These are phyloP conservation scores for Sporothrix euskadiensis DNA, from an alignment of 2,329 filamentous ascomycete species.

Conservation along the genomic window DNA sequence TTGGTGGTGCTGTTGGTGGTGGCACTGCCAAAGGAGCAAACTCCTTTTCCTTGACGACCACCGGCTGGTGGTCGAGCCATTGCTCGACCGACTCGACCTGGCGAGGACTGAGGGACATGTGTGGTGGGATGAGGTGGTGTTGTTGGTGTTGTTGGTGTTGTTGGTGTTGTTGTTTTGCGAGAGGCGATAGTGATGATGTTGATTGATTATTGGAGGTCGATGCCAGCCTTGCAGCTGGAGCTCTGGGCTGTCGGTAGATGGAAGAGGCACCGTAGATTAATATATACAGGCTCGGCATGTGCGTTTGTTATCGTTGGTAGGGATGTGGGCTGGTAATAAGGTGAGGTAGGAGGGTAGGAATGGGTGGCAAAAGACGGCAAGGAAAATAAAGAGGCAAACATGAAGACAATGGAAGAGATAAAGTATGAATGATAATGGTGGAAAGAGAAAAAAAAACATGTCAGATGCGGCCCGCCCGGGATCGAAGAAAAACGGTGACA, in stretches of 20 bases:
- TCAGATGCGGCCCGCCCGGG: neutral
- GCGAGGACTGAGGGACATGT: constrained; percentile 21
- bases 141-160: neutral
- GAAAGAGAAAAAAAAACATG: neutral
- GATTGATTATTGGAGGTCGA: neutral
- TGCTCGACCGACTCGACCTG: constrained; percentile 28
- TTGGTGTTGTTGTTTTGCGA: neutral
- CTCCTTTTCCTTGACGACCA: neutral
- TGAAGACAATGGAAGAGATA: neutral
- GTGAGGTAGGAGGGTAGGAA: neutral
- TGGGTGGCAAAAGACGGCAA: constrained; percentile 4
- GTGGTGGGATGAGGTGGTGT: neutral
- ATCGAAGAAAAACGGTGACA: neutral
- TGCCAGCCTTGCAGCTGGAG: constrained; percentile 13
- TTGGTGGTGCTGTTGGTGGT: neutral
- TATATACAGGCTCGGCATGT: neutral
- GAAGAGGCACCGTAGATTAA: neutral
- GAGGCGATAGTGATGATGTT: too few relatives aligned
- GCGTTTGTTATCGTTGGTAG: neutral
- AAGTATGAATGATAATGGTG: neutral
- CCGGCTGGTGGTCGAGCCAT: constrained; percentile 25
- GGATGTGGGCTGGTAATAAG: neutral
- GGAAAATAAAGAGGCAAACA: neutral
- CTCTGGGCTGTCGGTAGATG: neutral
- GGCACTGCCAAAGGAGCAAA: neutral